Conservation (phyloP, 1,139 yeast species). For the Nadsonia starkeyi-henricii region DNA sequence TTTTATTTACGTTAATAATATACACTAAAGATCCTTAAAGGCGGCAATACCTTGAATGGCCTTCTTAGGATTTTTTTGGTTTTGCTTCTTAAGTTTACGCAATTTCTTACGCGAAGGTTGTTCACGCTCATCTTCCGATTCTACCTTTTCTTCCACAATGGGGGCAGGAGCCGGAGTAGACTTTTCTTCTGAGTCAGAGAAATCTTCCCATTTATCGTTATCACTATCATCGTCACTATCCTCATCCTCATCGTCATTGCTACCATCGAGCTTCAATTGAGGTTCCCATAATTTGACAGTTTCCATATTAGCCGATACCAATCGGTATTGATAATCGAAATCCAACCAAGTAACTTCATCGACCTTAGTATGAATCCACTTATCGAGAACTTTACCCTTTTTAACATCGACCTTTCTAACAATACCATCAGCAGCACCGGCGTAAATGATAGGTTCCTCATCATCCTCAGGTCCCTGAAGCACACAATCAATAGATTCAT, state of each 20-base stretch:
- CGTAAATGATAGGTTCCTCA: slow-evolving; percentile 38
- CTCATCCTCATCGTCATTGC: slow-evolving; percentile 13
- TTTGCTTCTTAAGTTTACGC: background rate
- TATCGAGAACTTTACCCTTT: slow-evolving; percentile 49
- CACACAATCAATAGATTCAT: slow-evolving; percentile 67
- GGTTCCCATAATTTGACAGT: slow-evolving; percentile 53
- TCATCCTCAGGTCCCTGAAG: slow-evolving; percentile 66
- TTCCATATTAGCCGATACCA: slow-evolving; percentile 77
- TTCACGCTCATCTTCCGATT: slow-evolving; percentile 15
- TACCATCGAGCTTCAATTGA: background rate
- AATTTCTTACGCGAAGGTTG: background rate
- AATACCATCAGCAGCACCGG: slow-evolving; percentile 78
- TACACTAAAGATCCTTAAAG: slow-evolving; percentile 3
- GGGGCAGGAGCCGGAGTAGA: slow-evolving; percentile 11
- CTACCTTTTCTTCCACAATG: slow-evolving; percentile 15
- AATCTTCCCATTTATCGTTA: slow-evolving; percentile 10
- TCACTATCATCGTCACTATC: slow-evolving; percentile 5
- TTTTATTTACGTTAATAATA: background rate
- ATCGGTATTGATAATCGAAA: slow-evolving; percentile 63
- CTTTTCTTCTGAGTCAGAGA: background rate
- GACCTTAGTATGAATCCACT: slow-evolving; percentile 46
- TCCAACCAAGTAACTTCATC: slow-evolving; percentile 64
- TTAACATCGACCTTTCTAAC: slow-evolving; percentile 55
- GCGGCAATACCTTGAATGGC: slow-evolving; percentile 2
- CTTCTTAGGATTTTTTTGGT: background rate